These are phyloP conservation scores for Debaryomyces sp. DNA, from an alignment of 1,139 yeast species.

Conservation along the genomic window DNA sequence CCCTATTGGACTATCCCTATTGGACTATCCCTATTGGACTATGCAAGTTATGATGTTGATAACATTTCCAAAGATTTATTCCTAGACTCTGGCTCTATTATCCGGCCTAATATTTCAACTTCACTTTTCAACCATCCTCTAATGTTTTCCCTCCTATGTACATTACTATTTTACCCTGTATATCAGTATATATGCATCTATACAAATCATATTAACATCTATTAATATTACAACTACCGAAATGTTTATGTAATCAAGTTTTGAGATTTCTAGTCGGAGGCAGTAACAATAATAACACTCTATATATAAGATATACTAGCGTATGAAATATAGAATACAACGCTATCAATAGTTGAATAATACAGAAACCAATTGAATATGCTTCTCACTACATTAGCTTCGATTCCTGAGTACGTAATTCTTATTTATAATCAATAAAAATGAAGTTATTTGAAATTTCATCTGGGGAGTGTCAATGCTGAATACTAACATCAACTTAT, in stretches of 20 bases:
- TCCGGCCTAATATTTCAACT: neutral
- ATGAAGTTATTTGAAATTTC: neutral
- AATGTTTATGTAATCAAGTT: neutral
- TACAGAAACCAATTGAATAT: slow-evolving; percentile 18
- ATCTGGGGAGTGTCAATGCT: neutral
- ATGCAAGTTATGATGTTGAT: neutral
- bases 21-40: no score
- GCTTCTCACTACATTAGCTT: slow-evolving; percentile 48
- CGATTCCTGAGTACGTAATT: slow-evolving; percentile 47
- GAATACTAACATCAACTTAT: slow-evolving; percentile 15
- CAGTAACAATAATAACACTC: slow-evolving; percentile 8
- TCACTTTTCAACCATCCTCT: neutral
- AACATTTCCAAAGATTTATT: neutral
- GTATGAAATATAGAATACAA: neutral
- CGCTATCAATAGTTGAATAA: neutral
- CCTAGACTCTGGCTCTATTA: neutral
- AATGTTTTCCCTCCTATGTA: neutral
- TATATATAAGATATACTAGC: neutral
- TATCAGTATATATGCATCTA: neutral
- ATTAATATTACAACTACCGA: neutral
- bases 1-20: no score
- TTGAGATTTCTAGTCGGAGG: slow-evolving; percentile 6
- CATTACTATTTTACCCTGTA: neutral
- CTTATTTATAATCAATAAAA: neutral
- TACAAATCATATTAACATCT: neutral